A percentile compares a stretch with the other conserved stretches of the same genome.
Conservation (phyloP, 352 stramenopile genomes). For the Albugo candida region DNA sequence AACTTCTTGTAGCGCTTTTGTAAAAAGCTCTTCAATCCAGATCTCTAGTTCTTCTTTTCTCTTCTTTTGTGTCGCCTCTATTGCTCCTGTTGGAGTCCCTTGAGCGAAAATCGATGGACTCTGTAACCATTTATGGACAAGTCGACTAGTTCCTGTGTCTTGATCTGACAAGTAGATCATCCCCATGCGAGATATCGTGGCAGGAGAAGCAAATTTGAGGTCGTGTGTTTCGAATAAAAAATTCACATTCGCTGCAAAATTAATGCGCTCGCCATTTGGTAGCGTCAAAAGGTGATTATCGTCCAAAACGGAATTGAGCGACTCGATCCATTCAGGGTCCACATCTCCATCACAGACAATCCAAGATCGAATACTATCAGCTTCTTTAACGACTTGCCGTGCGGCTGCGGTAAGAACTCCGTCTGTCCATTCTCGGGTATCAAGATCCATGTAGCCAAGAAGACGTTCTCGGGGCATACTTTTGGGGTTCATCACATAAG, state of each 20-base stretch:
- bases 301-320: slow-evolving; percentile 89
- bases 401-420: slow-evolving; percentile 87
- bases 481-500: slow-evolving; percentile 93
- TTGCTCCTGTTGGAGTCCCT: no score
- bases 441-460: slow-evolving; percentile 86
- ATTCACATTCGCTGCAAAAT: slow-evolving; percentile 89
- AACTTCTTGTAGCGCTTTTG: slow-evolving; percentile 67
- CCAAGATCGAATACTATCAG: slow-evolving; percentile 78
- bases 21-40: slow-evolving; percentile 90
- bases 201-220: slow-evolving; percentile 84
- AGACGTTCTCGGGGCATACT: slow-evolving; percentile 84
- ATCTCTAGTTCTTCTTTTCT: slow-evolving; percentile 27
- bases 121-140: slow-evolving; percentile 69
- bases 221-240: slow-evolving; percentile 95
- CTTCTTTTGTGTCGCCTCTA: no score
- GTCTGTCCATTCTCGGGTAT: slow-evolving; percentile 91
- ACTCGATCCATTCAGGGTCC: slow-evolving; percentile 94
- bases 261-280: slow-evolving; percentile 91
- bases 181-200: slow-evolving; percentile 91
- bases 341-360: slow-evolving; percentile 93
- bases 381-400: slow-evolving; percentile 81
- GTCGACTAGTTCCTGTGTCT: slow-evolving; percentile 51
- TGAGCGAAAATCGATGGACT: no score
- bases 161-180: slow-evolving; percentile 95
- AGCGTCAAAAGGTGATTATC: slow-evolving; percentile 93